These are phyloP conservation scores for Penicillium sclerotigenum DNA, from an alignment of 2,329 filamentous ascomycete genomes.

Conservation along the genomic window DNA sequence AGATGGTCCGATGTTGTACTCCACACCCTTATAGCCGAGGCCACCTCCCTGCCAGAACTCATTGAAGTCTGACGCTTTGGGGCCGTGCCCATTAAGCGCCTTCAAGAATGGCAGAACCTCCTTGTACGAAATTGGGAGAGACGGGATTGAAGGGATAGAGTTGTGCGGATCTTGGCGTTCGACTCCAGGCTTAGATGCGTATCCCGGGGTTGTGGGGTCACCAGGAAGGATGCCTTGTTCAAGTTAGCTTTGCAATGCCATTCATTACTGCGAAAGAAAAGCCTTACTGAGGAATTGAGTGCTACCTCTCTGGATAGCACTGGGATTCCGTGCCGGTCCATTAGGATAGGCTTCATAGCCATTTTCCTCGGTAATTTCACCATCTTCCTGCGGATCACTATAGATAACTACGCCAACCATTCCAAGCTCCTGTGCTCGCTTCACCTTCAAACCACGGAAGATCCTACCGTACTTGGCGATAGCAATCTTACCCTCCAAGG, in stretches of 20 bases:
- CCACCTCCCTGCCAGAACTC: slow-evolving; percentile 70
- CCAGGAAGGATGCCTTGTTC: slow-evolving; percentile 55
- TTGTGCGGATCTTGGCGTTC: slow-evolving; percentile 69
- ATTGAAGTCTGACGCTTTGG: slow-evolving; percentile 70
- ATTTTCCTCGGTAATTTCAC: slow-evolving; percentile 73
- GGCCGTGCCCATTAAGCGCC: slow-evolving; percentile 84
- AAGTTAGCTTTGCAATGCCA: background rate
- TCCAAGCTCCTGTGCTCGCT: slow-evolving; percentile 84
- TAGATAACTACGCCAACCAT: slow-evolving; percentile 85
- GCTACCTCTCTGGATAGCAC: slow-evolving; percentile 85
- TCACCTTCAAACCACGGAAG: slow-evolving; percentile 88
- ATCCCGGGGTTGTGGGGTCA: slow-evolving; percentile 89
- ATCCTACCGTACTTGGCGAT: slow-evolving; percentile 80
- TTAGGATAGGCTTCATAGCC: slow-evolving; percentile 76
- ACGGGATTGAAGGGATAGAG: slow-evolving; percentile 79
- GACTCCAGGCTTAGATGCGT: slow-evolving; percentile 85
- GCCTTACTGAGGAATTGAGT: slow-evolving; percentile 72
- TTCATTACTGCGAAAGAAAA: background rate
- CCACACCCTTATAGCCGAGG: slow-evolving; percentile 72
- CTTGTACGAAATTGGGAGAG: slow-evolving; percentile 81
- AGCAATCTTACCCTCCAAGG: slow-evolving; percentile 79
- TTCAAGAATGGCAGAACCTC: slow-evolving; percentile 87
- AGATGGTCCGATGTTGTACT: slow-evolving; percentile 82
- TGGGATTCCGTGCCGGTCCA: slow-evolving; percentile 82
- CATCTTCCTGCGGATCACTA: slow-evolving; percentile 85